Base-by-base conservation (phyloP, 306 rosid species). In the Rubus idaeus region DNA sequence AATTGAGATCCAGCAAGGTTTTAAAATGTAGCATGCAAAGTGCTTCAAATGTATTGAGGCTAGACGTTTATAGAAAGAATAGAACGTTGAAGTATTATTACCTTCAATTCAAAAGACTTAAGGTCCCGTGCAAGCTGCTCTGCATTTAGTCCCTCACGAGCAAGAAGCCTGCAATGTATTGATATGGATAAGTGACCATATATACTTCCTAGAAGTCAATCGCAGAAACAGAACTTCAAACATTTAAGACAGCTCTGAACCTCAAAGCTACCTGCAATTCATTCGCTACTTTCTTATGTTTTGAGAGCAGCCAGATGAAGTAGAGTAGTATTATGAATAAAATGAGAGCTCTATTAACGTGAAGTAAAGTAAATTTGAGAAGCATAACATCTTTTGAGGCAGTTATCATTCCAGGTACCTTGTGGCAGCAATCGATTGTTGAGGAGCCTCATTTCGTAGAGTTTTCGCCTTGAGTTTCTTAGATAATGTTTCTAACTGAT, bases 71-170 rank as follows among this genome's bases (percentile, higher is more conserved):
- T 60, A 62, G 40, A 53, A 44, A 75, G 21, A 79, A 81, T 39
- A 67, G 5, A 68, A 72, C 26, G 67, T 62, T 78, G 40, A 73
- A 35, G 42, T 13, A 30, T 49, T 18, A 62, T 40, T 73, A 92
- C 99, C 91, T 95, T 92, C 85, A 95, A 76, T 79, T 95, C 99
- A 88, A 95, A 95, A 81, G 99, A 95, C 90, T 92, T 95, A 71
- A 95, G 85, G 83, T 95, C 99, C 60, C 99, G 89, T 46, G 99
- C 96, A 83, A 95, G 99, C 87, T 95, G 99, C 86, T 95, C 99
- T 4, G 99, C 99, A 78, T 95, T 91, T 86, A 95, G 89, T 74
- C 99, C 99, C 86, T 95, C 97, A 7, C 99, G 90, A 2, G 99
- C 99, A 88, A 95, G 99, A 42, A 95, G 93, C 88, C 97, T 95